phyloP scores from a whole-genome alignment of 2,329 filamentous ascomycete species.

The Diaporthe humulicola region DNA sequence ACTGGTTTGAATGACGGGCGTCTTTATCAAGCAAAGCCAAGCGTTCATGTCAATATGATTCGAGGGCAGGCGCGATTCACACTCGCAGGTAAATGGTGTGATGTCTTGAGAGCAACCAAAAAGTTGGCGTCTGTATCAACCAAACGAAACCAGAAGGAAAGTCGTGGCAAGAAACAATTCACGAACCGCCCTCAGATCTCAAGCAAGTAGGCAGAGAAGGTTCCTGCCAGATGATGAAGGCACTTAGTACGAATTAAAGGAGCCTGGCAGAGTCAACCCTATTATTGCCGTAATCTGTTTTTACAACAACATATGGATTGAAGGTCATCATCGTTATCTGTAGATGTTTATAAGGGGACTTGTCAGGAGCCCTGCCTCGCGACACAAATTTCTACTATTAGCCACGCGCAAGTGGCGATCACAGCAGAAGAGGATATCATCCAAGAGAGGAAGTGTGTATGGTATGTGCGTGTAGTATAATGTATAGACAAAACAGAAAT shows the following conservation, averaged over 20 bases:
- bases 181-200: not conserved
- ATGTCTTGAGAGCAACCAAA: not conserved
- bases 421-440: not conserved
- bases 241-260: not conserved
- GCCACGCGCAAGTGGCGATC: not conserved
- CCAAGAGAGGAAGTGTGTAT: not conserved
- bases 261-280: not conserved
- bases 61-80: not conserved
- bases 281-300: no score
- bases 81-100: rapidly evolving
- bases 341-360: no score
- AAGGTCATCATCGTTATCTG: no score
- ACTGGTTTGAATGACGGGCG: not conserved
- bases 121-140: no score
- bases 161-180: not conserved
- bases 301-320: no score
- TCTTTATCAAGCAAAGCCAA: not conserved
- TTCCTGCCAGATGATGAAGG: not conserved
- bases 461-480: constrained; percentile 17
- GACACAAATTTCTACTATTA: not conserved
- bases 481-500: constrained; percentile 18
- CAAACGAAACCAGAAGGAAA: not conserved
- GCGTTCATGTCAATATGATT: not conserved
- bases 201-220: not conserved
- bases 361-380: not conserved